A percentile compares a stretch with the other conserved stretches of the same genome.
Evolutionary conservation across 805 yeast species (phyloP).

Genomic region (Candida boidinii): DNA sequence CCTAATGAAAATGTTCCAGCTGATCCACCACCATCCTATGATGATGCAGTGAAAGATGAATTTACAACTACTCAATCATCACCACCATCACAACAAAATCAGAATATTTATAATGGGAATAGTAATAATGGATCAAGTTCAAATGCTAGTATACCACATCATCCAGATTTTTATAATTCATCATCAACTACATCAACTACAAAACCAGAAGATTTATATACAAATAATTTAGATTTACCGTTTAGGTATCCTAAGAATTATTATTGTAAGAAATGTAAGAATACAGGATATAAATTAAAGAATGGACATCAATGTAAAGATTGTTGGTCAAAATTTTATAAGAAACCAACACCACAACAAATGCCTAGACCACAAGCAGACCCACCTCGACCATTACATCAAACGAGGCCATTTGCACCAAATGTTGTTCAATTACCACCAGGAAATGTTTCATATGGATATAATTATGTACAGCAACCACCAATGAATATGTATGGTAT

Average conservation of each 20-base stretch:
- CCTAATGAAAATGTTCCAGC: slow-evolving; percentile 9
- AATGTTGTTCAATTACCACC: slow-evolving; percentile 19
- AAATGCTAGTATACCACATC: slow-evolving; percentile 6
- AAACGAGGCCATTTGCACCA: slow-evolving; percentile 16
- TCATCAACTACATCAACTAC: slow-evolving; percentile 3
- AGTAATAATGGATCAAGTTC: neutral
- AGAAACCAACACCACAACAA: slow-evolving; percentile 7
- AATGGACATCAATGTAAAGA: slow-evolving; percentile 59
- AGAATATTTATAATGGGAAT: slow-evolving; percentile 8
- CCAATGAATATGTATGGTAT: slow-evolving; percentile 8
- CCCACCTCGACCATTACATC: slow-evolving; percentile 10
- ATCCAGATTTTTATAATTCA: slow-evolving; percentile 6
- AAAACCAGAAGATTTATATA: slow-evolving; percentile 26
- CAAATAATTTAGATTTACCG: slow-evolving; percentile 43
- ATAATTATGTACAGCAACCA: slow-evolving; percentile 3
- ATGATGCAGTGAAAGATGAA: slow-evolving; percentile 20
- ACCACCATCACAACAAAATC: slow-evolving; percentile 7
- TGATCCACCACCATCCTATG: slow-evolving; percentile 38
- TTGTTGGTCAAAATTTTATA: slow-evolving; percentile 61
- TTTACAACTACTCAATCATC: slow-evolving; percentile 2
- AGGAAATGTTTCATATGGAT: slow-evolving; percentile 8
- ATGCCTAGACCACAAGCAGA: slow-evolving; percentile 6
- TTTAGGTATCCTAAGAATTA: slow-evolving; percentile 59
- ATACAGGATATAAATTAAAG: slow-evolving; percentile 57
- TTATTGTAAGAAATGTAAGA: slow-evolving; percentile 60